A percentile compares a stretch with the other conserved stretches of the same genome.
Conservation (phyloP, 805 yeast genomes). For the Hanseniaspora occidentalis region DNA sequence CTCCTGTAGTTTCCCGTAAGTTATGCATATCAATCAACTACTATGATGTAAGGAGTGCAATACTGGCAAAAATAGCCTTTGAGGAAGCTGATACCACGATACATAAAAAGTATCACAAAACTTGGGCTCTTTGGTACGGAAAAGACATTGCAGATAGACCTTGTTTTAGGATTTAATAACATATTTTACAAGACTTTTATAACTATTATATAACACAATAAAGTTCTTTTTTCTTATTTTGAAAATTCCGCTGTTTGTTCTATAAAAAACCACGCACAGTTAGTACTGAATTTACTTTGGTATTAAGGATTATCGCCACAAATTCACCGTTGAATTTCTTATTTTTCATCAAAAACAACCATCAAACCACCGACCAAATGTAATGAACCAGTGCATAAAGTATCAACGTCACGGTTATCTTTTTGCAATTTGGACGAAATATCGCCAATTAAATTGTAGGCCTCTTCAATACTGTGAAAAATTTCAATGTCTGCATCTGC, state of each 20-base stretch:
- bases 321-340: no score
- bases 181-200: background rate
- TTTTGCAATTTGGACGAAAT: slow-evolving; percentile 17
- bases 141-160: slow-evolving; percentile 54
- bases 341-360: slow-evolving; percentile 56
- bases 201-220: no score
- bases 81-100: slow-evolving; percentile 25
- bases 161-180: slow-evolving; percentile 19
- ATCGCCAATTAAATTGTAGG: slow-evolving; percentile 35
- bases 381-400: slow-evolving; percentile 64
- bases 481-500: slow-evolving; percentile 35
- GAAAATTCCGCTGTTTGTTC: no score
- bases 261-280: no score
- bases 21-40: slow-evolving; percentile 50
- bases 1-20: slow-evolving; percentile 56
- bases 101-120: slow-evolving; percentile 32
- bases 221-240: no score
- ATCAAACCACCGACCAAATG: slow-evolving; percentile 91
- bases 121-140: slow-evolving; percentile 58
- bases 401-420: slow-evolving; percentile 56
- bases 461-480: slow-evolving; percentile 63
- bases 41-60: slow-evolving; percentile 45
- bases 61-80: slow-evolving; percentile 40
- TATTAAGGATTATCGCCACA: no score
- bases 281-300: no score